Evolutionary conservation across 2,329 filamentous ascomycete species (phyloP).

Genomic region (Ramularia endophylla): DNA sequence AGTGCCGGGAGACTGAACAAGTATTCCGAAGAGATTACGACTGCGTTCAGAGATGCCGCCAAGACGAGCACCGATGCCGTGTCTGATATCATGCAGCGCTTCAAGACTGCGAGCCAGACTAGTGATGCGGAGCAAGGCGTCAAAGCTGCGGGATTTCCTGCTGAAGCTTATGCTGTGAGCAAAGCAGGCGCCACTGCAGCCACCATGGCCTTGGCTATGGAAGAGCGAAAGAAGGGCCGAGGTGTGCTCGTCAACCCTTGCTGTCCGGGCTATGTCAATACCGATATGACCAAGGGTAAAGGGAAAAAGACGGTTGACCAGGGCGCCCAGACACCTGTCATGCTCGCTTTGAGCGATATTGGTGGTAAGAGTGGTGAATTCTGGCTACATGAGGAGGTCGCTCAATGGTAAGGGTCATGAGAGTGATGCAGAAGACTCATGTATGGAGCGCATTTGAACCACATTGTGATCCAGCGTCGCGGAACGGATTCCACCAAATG

Average conservation of each 20-base stretch:
- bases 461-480: no score
- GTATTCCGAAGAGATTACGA: slow-evolving; percentile 40
- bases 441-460: no score
- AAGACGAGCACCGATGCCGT: slow-evolving; percentile 33
- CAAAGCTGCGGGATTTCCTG: slow-evolving; percentile 45
- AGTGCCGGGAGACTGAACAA: slow-evolving; percentile 40
- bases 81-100: slow-evolving; percentile 45
- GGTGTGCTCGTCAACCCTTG: slow-evolving; percentile 31
- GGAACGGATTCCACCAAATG: no score
- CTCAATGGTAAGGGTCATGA: slow-evolving; percentile 21
- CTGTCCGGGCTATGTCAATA: slow-evolving; percentile 34
- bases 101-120: slow-evolving; percentile 32
- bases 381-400: slow-evolving; percentile 31
- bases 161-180: slow-evolving; percentile 44
- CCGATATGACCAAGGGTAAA: slow-evolving; percentile 33
- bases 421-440: neutral
- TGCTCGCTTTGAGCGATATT: slow-evolving; percentile 31
- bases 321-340: slow-evolving; percentile 32
- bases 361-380: slow-evolving; percentile 29
- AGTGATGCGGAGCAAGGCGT: slow-evolving; percentile 37
- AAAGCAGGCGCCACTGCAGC: slow-evolving; percentile 33
- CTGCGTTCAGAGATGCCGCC: slow-evolving; percentile 37
- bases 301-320: slow-evolving; percentile 32
- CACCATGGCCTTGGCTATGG: slow-evolving; percentile 31
- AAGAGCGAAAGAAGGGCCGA: slow-evolving; percentile 22